Conservation (phyloP, 345 rosid genomes). For the Streptanthus diversifolius region DNA sequence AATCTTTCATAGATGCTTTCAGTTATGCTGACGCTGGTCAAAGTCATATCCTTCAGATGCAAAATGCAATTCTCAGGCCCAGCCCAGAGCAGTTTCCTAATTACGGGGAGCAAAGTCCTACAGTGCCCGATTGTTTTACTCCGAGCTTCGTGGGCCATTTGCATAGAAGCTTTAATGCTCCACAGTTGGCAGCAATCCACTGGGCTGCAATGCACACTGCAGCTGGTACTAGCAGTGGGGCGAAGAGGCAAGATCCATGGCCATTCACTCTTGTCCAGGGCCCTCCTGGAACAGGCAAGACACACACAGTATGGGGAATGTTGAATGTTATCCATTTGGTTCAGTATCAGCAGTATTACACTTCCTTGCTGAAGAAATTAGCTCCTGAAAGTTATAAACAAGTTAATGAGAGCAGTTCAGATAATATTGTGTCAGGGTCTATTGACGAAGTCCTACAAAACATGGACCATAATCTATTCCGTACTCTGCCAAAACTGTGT, state of each 20-base stretch:
- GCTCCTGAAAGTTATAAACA: constrained; percentile 98
- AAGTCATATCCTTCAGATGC: constrained; percentile 57
- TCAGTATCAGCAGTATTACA: constrained; percentile 96
- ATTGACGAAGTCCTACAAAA: constrained; percentile 99
- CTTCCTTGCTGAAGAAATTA: constrained; percentile 85
- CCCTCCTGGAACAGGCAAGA: constrained; percentile 99
- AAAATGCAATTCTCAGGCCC: constrained; percentile 85
- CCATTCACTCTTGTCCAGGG: constrained; percentile 99
- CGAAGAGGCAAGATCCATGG: constrained; percentile 93
- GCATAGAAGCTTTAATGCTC: constrained; percentile 75
- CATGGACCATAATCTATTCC: constrained; percentile 95
- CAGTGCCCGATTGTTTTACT: constrained; percentile 95
- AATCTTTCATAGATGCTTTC: constrained; percentile 15
- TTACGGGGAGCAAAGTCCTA: constrained; percentile 82
- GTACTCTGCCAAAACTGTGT: constrained; percentile 91
- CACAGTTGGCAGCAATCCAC: constrained; percentile 91
- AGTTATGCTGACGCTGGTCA: constrained; percentile 24
- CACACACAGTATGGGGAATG: constrained; percentile 99
- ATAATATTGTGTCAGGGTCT: constrained; percentile 63
- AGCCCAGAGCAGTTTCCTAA: constrained; percentile 92
- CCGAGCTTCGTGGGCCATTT: constrained; percentile 74
- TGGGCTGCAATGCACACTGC: constrained; percentile 99
- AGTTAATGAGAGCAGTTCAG: constrained; percentile 65
- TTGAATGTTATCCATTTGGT: constrained; percentile 97
- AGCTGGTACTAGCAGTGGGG: constrained; percentile 90